Percentiles rank a stretch among this genome's conserved stretches.
These are phyloP conservation scores for Thielaviopsis populi DNA, from an alignment of 2,329 filamentous ascomycete species.

Conservation along the genomic window DNA sequence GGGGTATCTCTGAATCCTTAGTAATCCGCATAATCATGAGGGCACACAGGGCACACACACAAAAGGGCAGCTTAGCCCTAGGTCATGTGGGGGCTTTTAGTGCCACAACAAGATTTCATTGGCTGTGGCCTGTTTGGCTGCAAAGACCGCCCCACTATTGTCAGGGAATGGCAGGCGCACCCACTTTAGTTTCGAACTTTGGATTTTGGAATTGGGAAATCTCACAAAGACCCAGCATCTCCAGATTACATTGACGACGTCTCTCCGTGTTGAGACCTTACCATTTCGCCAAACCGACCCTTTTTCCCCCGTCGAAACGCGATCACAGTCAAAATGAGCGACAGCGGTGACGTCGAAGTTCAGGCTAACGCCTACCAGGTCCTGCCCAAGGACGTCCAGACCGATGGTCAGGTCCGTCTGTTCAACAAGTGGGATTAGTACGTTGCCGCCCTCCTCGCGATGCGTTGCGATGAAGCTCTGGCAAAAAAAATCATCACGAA, in stretches of 20 bases:
- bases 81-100: slow-evolving; percentile 24
- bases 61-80: slow-evolving; percentile 31
- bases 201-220: slow-evolving; percentile 16
- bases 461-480: slow-evolving; percentile 7
- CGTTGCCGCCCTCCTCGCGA: slow-evolving; percentile 10
- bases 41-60: slow-evolving; percentile 17
- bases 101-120: slow-evolving; percentile 25
- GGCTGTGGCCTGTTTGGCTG: slow-evolving; percentile 25
- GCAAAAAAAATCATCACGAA: slow-evolving; percentile 1
- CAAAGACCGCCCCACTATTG: slow-evolving; percentile 23
- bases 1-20: slow-evolving; percentile 13
- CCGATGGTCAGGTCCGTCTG: slow-evolving; percentile 87
- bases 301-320: slow-evolving; percentile 16
- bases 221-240: slow-evolving; percentile 17
- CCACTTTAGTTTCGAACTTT: slow-evolving; percentile 17
- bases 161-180: slow-evolving; percentile 16
- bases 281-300: slow-evolving; percentile 26
- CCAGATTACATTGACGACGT: slow-evolving; percentile 17
- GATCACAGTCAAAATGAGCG: slow-evolving; percentile 57
- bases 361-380: slow-evolving; percentile 61
- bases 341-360: slow-evolving; percentile 87
- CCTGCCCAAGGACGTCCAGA: slow-evolving; percentile 85
- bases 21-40: slow-evolving; percentile 16
- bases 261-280: slow-evolving; percentile 16
- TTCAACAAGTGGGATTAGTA: slow-evolving; percentile 90